These are phyloP conservation scores for Vitis hybrid DNA, from an alignment of 177 flowering plant genomes.

Conservation along the genomic window DNA sequence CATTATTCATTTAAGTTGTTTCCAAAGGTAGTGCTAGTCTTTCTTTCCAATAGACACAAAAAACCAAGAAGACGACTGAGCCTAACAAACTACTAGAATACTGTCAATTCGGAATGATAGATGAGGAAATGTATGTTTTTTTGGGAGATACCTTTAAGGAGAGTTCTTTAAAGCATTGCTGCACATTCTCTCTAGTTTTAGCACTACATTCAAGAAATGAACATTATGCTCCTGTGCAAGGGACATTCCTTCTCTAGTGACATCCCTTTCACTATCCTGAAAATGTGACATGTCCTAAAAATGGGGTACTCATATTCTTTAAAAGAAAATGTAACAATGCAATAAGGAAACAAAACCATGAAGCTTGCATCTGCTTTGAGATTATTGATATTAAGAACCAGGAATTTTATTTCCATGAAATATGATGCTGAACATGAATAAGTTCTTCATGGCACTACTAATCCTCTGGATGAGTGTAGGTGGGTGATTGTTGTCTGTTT, in stretches of 20 bases:
- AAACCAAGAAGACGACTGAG: too few relatives aligned
- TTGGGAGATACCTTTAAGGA: slow-evolving; percentile 52
- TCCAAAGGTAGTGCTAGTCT: too few relatives aligned
- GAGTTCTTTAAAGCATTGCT: slow-evolving; percentile 74
- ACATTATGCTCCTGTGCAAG: slow-evolving; percentile 68
- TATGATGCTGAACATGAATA: not conserved
- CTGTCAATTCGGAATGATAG: too few relatives aligned
- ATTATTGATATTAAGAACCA: not conserved
- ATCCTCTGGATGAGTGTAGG: not conserved
- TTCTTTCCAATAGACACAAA: too few relatives aligned
- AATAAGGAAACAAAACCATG: not conserved
- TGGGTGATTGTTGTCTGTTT: too few relatives aligned
- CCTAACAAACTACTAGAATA: too few relatives aligned
- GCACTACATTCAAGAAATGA: slow-evolving; percentile 87
- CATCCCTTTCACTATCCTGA: slow-evolving; percentile 77
- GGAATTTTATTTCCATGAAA: not conserved
- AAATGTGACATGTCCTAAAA: not conserved
- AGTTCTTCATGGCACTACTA: not conserved
- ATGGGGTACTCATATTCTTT: not conserved
- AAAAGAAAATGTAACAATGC: too few relatives aligned
- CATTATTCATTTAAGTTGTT: too few relatives aligned
- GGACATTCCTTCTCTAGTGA: slow-evolving; percentile 71
- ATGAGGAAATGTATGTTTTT: not conserved
- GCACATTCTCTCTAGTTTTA: slow-evolving; percentile 74
- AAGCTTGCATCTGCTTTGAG: not conserved